Conservation (phyloP, 768 basidiomycete species). For the Xanthoconium stramineum region DNA sequence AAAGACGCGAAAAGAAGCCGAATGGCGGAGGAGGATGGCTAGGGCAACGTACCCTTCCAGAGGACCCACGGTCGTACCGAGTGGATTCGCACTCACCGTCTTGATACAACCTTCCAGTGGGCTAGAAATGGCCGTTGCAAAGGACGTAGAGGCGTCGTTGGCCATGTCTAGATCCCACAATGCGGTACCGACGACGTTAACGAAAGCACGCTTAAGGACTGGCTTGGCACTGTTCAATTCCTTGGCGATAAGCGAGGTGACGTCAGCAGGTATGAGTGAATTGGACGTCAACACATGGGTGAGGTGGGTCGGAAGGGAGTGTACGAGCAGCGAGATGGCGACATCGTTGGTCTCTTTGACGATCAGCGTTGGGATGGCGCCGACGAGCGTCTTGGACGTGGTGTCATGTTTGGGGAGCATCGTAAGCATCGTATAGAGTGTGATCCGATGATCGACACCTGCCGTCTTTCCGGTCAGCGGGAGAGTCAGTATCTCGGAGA, state of each 20-base stretch:
- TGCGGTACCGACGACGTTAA: constrained; percentile 57
- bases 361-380: constrained; percentile 42
- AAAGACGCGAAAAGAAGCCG: constrained; percentile 38
- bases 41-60: constrained; percentile 82
- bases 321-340: constrained; percentile 52
- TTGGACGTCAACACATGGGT: constrained; percentile 45
- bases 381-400: constrained; percentile 44
- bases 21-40: constrained; percentile 62
- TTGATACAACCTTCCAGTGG: constrained; percentile 72
- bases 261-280: constrained; percentile 42
- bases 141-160: constrained; percentile 42
- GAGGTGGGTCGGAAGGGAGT: constrained; percentile 59
- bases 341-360: constrained; percentile 79
- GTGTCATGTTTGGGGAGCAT: constrained; percentile 45
- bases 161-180: constrained; percentile 47
- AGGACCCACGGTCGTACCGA: constrained; percentile 61
- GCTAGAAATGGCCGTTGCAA: constrained; percentile 54
- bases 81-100: constrained; percentile 55
- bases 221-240: constrained; percentile 73
- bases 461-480: constrained; percentile 83
- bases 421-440: constrained; percentile 77
- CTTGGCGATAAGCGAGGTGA: constrained; percentile 53
- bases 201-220: constrained; percentile 51
- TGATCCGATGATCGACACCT: constrained; percentile 80
- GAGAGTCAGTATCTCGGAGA: constrained; percentile 66